A percentile compares a stretch with the other conserved stretches of the same genome.
Evolutionary conservation across 768 basidiomycete genomes (phyloP).

Genomic region (Xerocomellus chrysenteron): DNA sequence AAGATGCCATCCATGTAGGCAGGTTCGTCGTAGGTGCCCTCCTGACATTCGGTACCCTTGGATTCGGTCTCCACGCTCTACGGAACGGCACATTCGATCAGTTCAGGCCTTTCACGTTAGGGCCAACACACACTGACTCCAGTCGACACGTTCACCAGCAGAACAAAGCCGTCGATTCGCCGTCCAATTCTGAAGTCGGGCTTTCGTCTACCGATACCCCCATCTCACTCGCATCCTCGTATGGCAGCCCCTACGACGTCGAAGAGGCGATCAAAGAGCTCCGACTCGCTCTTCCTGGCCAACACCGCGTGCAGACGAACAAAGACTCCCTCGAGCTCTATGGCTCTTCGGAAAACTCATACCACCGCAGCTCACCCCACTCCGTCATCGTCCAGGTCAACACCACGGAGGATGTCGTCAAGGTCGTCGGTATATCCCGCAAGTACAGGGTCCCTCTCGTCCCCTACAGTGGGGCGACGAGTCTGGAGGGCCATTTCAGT

Average conservation of each 20-base stretch:
- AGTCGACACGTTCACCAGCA: constrained; percentile 2
- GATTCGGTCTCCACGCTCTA: constrained; percentile 19
- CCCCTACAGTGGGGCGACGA: constrained; percentile 83
- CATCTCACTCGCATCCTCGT: constrained; percentile 24
- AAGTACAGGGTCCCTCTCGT: constrained; percentile 75
- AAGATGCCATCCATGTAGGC: constrained; percentile 7
- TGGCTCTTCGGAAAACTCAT: constrained; percentile 70
- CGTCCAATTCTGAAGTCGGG: background rate
- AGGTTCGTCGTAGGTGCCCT: constrained; percentile 19
- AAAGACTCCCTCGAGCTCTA: constrained; percentile 49
- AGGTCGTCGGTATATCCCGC: constrained; percentile 72
- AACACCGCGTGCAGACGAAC: constrained; percentile 51
- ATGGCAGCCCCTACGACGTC: constrained; percentile 49
- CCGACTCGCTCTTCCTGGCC: constrained; percentile 42
- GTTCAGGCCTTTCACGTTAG: constrained; percentile 6
- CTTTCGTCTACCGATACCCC: background rate
- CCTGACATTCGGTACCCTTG: constrained; percentile 20
- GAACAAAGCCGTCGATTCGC: background rate
- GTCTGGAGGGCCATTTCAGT: constrained; percentile 83
- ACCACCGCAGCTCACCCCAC: constrained; percentile 59
- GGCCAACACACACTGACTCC: background rate
- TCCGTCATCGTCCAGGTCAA: constrained; percentile 56
- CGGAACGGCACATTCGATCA: background rate
- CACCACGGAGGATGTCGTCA: constrained; percentile 80
- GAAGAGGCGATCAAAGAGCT: constrained; percentile 55